Evolutionary conservation across 2,329 filamentous ascomycete species (phyloP).

Genomic region (Rhexocercosporidium sp.): DNA sequence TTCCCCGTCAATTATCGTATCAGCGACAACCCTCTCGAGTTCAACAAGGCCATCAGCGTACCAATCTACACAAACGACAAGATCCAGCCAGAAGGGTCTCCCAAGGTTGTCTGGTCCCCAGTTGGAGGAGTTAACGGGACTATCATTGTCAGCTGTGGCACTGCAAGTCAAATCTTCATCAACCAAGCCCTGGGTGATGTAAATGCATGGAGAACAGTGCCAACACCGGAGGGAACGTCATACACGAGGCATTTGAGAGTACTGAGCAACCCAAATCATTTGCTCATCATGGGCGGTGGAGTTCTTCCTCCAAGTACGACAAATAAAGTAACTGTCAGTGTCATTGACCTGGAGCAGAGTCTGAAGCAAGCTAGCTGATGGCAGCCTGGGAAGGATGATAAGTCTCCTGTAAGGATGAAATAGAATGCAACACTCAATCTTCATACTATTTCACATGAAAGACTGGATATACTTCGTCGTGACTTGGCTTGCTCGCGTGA

Average conservation of each 20-base stretch:
- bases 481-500: too few relatives aligned
- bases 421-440: not conserved
- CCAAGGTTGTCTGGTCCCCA: slow-evolving; percentile 40
- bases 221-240: slow-evolving; percentile 35
- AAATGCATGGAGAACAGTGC: slow-evolving; percentile 37
- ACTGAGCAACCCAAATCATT: slow-evolving; percentile 35
- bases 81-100: slow-evolving; percentile 37
- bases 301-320: slow-evolving; percentile 37
- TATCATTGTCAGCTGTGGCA: slow-evolving; percentile 39
- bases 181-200: slow-evolving; percentile 39
- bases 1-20: slow-evolving; percentile 44
- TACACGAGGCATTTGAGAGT: slow-evolving; percentile 41
- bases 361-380: slow-evolving; percentile 20
- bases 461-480: too few relatives aligned
- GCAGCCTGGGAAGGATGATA: too few relatives aligned
- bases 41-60: slow-evolving; percentile 33
- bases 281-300: slow-evolving; percentile 41
- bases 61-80: slow-evolving; percentile 36
- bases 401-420: not conserved
- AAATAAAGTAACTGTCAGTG: slow-evolving; percentile 40
- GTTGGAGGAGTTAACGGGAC: slow-evolving; percentile 40
- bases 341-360: slow-evolving; percentile 37
- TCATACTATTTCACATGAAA: not conserved
- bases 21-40: slow-evolving; percentile 37
- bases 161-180: slow-evolving; percentile 36